Conservation (phyloP, 495 filamentous ascomycete species). For the Penicillium dipodomyicola region DNA sequence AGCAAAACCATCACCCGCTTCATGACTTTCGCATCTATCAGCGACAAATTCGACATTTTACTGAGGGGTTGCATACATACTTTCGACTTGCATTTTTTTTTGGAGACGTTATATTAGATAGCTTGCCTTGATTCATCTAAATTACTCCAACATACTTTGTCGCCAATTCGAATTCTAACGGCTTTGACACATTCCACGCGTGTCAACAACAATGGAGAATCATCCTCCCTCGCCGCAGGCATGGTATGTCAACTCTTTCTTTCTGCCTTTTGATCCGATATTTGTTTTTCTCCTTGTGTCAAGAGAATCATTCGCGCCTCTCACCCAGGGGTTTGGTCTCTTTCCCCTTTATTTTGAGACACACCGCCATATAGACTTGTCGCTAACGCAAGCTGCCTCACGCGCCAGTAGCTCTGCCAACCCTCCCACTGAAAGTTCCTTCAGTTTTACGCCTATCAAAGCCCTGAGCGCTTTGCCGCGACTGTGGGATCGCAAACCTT, state of each 20-base stretch:
- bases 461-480: conserved; percentile 35
- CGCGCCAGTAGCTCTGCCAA: conserved; percentile 16
- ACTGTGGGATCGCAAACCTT: conserved; percentile 56
- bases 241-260: conserved; percentile 19
- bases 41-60: conserved; percentile 2
- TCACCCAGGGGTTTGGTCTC: neutral
- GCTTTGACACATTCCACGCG: conserved; percentile 34
- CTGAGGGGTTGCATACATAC: conserved; percentile 2
- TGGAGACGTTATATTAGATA: neutral
- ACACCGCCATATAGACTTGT: neutral
- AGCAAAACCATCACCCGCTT: conserved; percentile 9
- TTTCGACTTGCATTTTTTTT: neutral
- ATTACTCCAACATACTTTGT: neutral
- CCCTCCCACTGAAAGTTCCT: conserved; percentile 24
- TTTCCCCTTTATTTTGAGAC: conserved; percentile 7
- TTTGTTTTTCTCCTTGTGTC: neutral
- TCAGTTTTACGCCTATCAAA: conserved; percentile 43
- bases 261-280: neutral
- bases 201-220: conserved; percentile 28
- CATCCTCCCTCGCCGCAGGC: conserved; percentile 22
- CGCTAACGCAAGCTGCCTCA: conserved; percentile 17
- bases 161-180: conserved; percentile 8
- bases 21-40: conserved; percentile 6
- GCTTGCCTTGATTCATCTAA: neutral
- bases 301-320: neutral